Base-by-base conservation (phyloP, 1,139 yeast species). In the Sugiyamaella pinicola region DNA sequence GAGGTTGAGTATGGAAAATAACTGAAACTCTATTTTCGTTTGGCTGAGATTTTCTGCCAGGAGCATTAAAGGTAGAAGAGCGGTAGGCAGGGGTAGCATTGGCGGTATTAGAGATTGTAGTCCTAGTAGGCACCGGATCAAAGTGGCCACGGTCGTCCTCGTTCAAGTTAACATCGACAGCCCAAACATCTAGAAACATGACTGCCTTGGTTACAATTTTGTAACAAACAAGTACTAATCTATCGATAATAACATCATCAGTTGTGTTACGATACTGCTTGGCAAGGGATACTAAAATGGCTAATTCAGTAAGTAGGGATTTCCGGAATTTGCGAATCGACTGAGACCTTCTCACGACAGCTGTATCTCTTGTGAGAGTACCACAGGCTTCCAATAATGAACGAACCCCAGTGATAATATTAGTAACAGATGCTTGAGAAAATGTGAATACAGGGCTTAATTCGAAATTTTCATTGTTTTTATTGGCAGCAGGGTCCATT, bases 271-370 rank as follows among this genome's bases (percentile, higher is more conserved):
- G 83, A 66, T 83, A 87, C 53, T 87, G 89, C 63, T 87, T 89
- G 2, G 97, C 96, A 62, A 87, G 85, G 8, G 86, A 81, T 80
- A 91, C 90, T 43, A 93, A 74, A 55, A 85, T 86, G 53, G 95
- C 91, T 86, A 97, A 87, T 65, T 91, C 97, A 0, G 96, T 91
- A 43, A 93, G 79, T 54, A 93, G 73, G 18, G 84, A 77, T 69
- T 91, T 91, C 60, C 99, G 78, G 55, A 86, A 78, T 61, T 81
- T 84, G 51, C 95, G 75, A 17, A 93, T 83, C 5, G 80, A 70
- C 2, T 90, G 88, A 45, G 84, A 78, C 55, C 80, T 78, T 57
- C 84, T 82, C 3, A 91, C 96, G 39, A 88, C 78, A 41, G 83
- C 84, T 56, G 89, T 85, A 13, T 95, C 85, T 58, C 97, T 76